Evolutionary conservation across 768 basidiomycete species (phyloP), one percentile per base, ranked within the genome.

Genomic region (Butyriboletus loyo): DNA sequence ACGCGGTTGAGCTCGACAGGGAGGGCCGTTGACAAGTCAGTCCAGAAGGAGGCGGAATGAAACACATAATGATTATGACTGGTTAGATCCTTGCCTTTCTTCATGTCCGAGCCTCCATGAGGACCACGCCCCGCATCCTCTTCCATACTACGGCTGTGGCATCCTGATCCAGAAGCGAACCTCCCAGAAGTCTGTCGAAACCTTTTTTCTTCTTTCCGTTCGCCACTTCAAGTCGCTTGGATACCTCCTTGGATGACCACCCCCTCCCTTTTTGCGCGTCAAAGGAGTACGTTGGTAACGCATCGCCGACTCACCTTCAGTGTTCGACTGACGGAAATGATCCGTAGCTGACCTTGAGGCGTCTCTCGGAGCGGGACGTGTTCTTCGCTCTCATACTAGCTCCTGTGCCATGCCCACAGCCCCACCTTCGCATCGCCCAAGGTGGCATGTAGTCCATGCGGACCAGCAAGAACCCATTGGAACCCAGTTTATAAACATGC

Each of bases 31-130:
- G 37, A 52, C 58, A 52, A 47, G 13, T 35, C 13, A 40, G 43
- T 19, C 17, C 24, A 9, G 5, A 7, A 36, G n/a, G 19, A 19
- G n/a, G 7, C 36, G n/a, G 37, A 52, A 60, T 49, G 54, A 56
- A 59, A 56, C 50, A 34, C 31, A 60, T 42, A 30, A 42, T 40
- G 48, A 46, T 49, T 46, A 50, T 47, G 52, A 31, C 52, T 28
- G 38, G 49, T 25, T 28, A 35, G 13, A 11, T 34, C 53, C 40
- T 56, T 36, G 40, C 49, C 32, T 39, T 39, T 37, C 36, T 57
- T 65, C 66, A 67, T 67, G 39, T 65, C 64, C 65, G 63, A 46
- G 32, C 31, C 27, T 31, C 44, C 60, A 57, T 59, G 60, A 57
- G 60, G 60, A 46, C 31, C 9, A 52, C 47, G 43, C 50, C 17